Base-by-base conservation (phyloP, 495 filamentous ascomycete genomes). In the Cetradonia linearis region DNA sequence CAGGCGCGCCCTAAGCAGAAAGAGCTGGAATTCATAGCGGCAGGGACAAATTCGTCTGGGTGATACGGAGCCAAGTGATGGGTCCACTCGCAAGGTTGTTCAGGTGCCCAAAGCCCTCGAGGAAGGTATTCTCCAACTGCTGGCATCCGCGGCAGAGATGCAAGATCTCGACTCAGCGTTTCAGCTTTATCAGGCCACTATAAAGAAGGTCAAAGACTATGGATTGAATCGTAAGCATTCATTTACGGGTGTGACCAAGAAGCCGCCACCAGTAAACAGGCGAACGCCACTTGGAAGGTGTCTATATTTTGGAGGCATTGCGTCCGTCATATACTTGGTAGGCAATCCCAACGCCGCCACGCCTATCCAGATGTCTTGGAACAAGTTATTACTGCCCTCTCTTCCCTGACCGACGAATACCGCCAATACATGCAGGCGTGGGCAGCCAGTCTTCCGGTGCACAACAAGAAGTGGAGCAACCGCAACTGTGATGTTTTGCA, bases 111-210 rank as follows among this genome's bases (percentile, higher is more conserved):
- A 58, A 47, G 60, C 55, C 16, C 60, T 62, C 18, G 60, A 62
- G 25, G 60, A 58, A 28, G 60, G 60, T 27, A 58, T 58, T 13
- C 60, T 62, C 25, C 60, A 62, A 20, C 42, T 62, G 2, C 55
- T 62, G 42, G 60, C 60, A 23, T 57, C 60, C 13, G 60, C 60
- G 14, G 60, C 60, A 33, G 60, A 62, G 34, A 58, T 62, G 60
- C 60, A 56, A 53, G 60, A 62, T 47, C 40, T 62, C 18, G 54
- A 50, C n/a, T 58, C 60, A 16, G 60, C 60, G 10, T 36, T 62
- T 10, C 60, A 62, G 40, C 54, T 62, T 23, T 62, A 62, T 28
- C 44, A 62, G 46, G 60, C 60, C 23, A 54, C 60, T 44, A 62
- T 62, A 33, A 54, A 56, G n/a, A 62, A 62, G 36, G 50, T 62